Evolutionary conservation across 495 filamentous ascomycete species (phyloP).

Genomic region (Penicillium atrosanguineum): DNA sequence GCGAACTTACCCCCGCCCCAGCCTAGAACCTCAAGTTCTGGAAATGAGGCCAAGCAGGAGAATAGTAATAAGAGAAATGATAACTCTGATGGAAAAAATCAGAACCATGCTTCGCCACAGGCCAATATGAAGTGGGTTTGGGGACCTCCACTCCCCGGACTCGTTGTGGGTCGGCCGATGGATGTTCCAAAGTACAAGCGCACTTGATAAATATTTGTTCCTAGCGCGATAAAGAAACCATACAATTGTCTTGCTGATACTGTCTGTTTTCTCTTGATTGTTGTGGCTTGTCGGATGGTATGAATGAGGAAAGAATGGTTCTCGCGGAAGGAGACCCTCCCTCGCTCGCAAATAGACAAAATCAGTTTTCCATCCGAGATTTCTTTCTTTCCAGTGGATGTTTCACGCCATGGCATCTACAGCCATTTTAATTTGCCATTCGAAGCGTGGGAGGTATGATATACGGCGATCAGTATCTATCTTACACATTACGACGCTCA

Average conservation of each 20-base stretch:
- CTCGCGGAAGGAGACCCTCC: too few species aligned
- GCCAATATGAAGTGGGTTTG: not conserved
- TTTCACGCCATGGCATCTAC: too few species aligned
- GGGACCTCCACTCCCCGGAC: not conserved
- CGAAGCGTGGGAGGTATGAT: too few species aligned
- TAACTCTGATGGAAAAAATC: not conserved
- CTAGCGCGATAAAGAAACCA: not conserved
- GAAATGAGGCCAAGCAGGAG: not conserved
- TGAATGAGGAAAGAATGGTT: too few species aligned
- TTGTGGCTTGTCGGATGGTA: too few species aligned
- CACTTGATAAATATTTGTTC: not conserved
- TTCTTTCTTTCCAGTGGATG: too few species aligned
- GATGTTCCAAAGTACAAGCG: not conserved
- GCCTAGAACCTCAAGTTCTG: not conserved
- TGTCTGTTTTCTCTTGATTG: not conserved
- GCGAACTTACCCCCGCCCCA: not conserved
- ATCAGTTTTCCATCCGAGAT: too few species aligned
- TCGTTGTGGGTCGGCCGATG: not conserved
- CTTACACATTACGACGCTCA: too few species aligned
- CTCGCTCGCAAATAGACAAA: too few species aligned
- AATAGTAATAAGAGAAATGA: not conserved
- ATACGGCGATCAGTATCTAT: too few species aligned
- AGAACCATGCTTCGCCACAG: not conserved
- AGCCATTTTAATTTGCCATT: too few species aligned
- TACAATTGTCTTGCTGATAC: not conserved